These are phyloP conservation scores for Yamadazyma atlantica DNA, from an alignment of 1,139 yeast genomes.

Conservation along the genomic window DNA sequence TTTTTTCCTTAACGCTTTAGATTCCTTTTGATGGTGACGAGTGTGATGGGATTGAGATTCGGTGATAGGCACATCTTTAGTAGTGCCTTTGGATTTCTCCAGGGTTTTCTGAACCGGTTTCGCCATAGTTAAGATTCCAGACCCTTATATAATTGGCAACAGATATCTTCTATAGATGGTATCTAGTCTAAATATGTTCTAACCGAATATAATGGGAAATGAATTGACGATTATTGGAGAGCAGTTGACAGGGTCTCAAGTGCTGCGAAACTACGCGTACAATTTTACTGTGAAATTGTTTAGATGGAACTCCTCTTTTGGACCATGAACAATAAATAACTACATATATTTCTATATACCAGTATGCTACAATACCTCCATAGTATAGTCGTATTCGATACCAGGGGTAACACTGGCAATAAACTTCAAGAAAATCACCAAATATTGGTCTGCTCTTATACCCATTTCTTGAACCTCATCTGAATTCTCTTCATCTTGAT, in stretches of 20 bases:
- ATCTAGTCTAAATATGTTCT: too few species aligned
- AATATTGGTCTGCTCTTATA: constrained; percentile 85
- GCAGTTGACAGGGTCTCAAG: background rate
- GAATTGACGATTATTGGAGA: too few species aligned
- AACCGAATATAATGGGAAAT: too few species aligned
- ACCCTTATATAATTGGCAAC: too few species aligned
- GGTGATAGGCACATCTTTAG: constrained; percentile 6
- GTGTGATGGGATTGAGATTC: constrained; percentile 2
- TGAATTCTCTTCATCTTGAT: constrained; percentile 29
- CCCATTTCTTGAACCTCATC: constrained; percentile 29
- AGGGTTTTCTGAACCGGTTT: constrained; percentile 5
- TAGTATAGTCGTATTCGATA: constrained; percentile 93
- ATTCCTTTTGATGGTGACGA: constrained; percentile 6
- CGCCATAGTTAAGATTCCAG: constrained; percentile 9
- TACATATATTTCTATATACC: background rate
- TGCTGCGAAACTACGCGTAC: too few species aligned
- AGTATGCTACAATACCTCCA: constrained; percentile 66
- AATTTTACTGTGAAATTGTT: too few species aligned
- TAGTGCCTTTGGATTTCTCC: background rate
- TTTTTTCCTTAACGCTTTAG: constrained; percentile 19
- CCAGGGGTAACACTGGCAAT: constrained; percentile 98
- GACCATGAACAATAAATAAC: too few species aligned
- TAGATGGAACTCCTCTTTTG: too few species aligned
- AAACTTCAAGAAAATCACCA: constrained; percentile 85
- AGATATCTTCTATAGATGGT: too few species aligned